Percentiles rank a stretch among this genome's conserved stretches.
Conservation (phyloP, 2,329 filamentous ascomycete genomes). For the Falciphora oryzae region DNA sequence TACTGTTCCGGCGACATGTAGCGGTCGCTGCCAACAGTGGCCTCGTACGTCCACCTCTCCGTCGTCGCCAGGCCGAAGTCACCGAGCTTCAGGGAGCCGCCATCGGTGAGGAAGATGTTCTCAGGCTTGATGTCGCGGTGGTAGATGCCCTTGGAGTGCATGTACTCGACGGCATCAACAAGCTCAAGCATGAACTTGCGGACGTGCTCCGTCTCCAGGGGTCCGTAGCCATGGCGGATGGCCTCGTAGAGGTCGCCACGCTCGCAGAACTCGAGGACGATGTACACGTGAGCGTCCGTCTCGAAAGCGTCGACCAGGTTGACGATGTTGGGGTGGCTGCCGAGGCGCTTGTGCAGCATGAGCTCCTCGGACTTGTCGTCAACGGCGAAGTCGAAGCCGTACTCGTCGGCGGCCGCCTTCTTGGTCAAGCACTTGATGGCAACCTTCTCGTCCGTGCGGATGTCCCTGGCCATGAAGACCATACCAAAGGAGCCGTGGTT, state of each 20-base stretch:
- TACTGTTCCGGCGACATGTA: constrained; percentile 99
- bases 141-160: constrained; percentile 86
- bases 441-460: constrained; percentile 69
- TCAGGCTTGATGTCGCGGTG: constrained; percentile 99
- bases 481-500: constrained; percentile 99
- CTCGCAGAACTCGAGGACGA: constrained; percentile 91
- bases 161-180: constrained; percentile 80
- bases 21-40: constrained; percentile 91
- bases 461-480: constrained; percentile 89
- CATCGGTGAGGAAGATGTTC: constrained; percentile 90
- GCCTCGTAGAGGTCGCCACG: constrained; percentile 97
- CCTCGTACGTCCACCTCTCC: constrained; percentile 85
- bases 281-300: constrained; percentile 81
- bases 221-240: constrained; percentile 81
- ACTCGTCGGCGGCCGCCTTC: constrained; percentile 55
- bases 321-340: constrained; percentile 83
- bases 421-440: constrained; percentile 97
- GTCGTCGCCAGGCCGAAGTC: constrained; percentile 92
- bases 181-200: constrained; percentile 96
- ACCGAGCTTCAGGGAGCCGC: constrained; percentile 89
- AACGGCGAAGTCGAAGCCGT: constrained; percentile 59
- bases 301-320: constrained; percentile 89
- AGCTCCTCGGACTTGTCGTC: constrained; percentile 82
- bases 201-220: constrained; percentile 91
- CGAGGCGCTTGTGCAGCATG: constrained; percentile 72